Base-by-base conservation (phyloP, 768 basidiomycete genomes). In the Candolleomyces efflorescens region DNA sequence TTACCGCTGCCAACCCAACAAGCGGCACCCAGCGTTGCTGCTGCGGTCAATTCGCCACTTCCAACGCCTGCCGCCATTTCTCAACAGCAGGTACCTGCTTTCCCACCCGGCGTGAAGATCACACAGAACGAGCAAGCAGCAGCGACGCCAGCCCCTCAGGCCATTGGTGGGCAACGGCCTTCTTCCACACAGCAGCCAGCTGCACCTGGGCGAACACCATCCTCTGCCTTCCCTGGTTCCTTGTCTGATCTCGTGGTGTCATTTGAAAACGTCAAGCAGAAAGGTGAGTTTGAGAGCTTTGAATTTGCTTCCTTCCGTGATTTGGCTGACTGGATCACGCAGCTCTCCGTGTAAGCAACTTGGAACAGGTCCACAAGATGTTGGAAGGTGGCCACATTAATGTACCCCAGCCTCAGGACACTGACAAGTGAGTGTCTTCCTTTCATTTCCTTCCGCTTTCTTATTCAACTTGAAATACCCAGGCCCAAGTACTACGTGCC, bases 401-500 rank as follows among this genome's bases (percentile, higher is more conserved):
- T 67, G 85, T 91, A 50, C 97, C 97, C 10, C 90, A 94, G 68
- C 94, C 95, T 20, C 83, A 90, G 58, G 97, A 99, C 67, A 94
- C 94, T 6, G 96, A 98, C 71, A 94, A 94, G 95, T 95, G 77
- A 22, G 72, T 64, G n/a, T 44, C 9, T 12, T 41, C 5, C 53
- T 52, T 48, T 60, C 52, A 51, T 10, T 22, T 58, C 23, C 45
- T 22, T 18, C 39, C 15, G 13, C 13, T 50, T 12, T 27, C 27
- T 11, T 24, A 10, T 43, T 26, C 55, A 53, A 39, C 45, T 51
- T 63, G 60, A 41, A 64, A 54, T 26, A 36, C 48, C 0, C 63
- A 98, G 95, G 78, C 94, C 97, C 22, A 92, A 95, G 66, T 98
- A 98, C 71, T 98, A 98, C 68, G 87, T 94, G 23, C 96, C 97